Base-by-base conservation (phyloP, 441 rosid species). In the Populus trichocarpa region DNA sequence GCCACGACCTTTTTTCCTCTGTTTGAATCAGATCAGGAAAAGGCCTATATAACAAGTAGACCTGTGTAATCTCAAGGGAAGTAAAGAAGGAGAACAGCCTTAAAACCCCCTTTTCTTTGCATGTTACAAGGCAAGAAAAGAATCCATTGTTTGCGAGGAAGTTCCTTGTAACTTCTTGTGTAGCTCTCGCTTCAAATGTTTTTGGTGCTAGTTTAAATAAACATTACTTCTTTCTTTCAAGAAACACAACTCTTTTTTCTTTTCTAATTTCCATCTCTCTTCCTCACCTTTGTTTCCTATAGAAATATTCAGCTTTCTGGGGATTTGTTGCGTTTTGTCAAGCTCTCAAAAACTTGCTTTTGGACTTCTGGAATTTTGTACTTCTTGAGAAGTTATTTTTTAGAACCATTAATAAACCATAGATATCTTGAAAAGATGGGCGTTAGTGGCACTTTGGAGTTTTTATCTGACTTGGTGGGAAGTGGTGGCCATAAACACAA, bases 401-500 rank as follows among this genome's bases (percentile, higher is more conserved):
- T 23, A n/a, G 30, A 75, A 20, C 73, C 25, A 25, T 78, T 67
- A 32, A 36, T n/a, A 36, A 2, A 42, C 46, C 74, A 32, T 38
- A 50, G 8, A 35, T 30, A 22, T 18, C 2, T 33, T 38, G 2
- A 66, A 61, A 72, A 82, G 75, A 92, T 93, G 99, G 98, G 99
- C 53, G 87, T 93, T 85, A 87, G 88, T 77, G 95, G 96, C 36
- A 93, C 97, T 32, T 78, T 93, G 77, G 95, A 87, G 83, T 93
- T 85, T 77, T 81, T 95, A 70, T 91, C 94, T 79, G 91, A 92
- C 78, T 77, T 95, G 83, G 79, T 93, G 85, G 85, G 84, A 75
- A 87, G 84, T 65, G 59, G 84, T 71, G 88, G 92, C 75, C 83
- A 91, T 71, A 87, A 86, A 59, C 79, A 85, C 81, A 87, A 80